Percentiles rank a stretch among this genome's conserved stretches.
phyloP scores from a whole-genome alignment of 352 stramenopile genomes.

The Phytophthora meadii region DNA sequence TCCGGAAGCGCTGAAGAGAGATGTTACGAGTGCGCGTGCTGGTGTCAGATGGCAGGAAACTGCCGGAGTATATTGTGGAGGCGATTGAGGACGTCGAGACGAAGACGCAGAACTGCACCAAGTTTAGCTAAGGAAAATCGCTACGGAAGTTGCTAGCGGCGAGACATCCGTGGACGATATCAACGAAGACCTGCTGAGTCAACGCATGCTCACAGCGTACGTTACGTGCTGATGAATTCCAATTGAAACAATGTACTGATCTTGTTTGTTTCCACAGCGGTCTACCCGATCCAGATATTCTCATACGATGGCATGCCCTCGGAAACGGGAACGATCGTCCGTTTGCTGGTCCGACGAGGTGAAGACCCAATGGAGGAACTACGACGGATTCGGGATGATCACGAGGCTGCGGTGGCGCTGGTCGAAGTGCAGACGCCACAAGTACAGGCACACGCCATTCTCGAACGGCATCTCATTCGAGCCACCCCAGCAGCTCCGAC shows the following conservation, averaged over 20 bases:
- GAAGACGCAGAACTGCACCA: slow-evolving; percentile 82
- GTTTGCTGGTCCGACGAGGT: too few species aligned
- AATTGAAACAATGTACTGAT: not conserved
- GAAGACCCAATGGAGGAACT: too few species aligned
- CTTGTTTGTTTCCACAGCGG: slow-evolving; percentile 45
- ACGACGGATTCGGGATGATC: too few species aligned
- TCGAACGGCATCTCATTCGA: too few species aligned
- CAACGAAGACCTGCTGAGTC: slow-evolving; percentile 76
- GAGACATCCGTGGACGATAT: slow-evolving; percentile 73
- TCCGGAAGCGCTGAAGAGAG: slow-evolving; percentile 89
- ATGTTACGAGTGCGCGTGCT: slow-evolving; percentile 92
- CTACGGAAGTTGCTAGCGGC: slow-evolving; percentile 78
- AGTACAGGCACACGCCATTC: too few species aligned
- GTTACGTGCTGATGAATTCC: slow-evolving; percentile 11
- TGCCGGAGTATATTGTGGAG: slow-evolving; percentile 70
- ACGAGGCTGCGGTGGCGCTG: too few species aligned
- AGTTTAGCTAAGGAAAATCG: slow-evolving; percentile 94
- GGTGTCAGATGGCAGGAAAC: slow-evolving; percentile 81
- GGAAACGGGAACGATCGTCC: too few species aligned
- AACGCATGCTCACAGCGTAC: slow-evolving; percentile 85
- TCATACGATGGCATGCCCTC: slow-evolving; percentile 57
- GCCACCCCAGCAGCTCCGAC: too few species aligned
- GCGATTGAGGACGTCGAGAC: slow-evolving; percentile 86
- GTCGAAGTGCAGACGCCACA: too few species aligned
- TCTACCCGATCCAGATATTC: slow-evolving; percentile 93